A percentile compares a stretch with the other conserved stretches of the same genome.
Conservation (phyloP, 176 grass and related monocot species). For the Juncus effusus region DNA sequence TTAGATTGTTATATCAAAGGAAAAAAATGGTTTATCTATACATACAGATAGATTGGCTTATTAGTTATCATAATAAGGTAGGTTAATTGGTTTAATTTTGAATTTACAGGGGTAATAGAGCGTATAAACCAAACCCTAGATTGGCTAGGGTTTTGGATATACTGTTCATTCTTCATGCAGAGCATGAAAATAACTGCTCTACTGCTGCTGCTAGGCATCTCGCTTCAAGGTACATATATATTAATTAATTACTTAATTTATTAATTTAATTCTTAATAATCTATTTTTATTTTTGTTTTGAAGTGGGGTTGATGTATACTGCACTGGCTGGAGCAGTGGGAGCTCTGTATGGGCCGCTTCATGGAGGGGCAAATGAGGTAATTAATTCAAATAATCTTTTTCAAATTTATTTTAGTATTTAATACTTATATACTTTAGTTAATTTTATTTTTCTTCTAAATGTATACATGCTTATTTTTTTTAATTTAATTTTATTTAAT, state of each 20-base stretch:
- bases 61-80: too few species aligned
- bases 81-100: background rate
- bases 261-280: background rate
- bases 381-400: background rate
- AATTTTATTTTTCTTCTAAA: too few species aligned
- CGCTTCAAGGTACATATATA: slow-evolving; percentile 69
- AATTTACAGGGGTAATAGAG: slow-evolving; percentile 57
- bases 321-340: slow-evolving; percentile 92
- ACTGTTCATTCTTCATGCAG: slow-evolving; percentile 93
- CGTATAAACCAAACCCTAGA: slow-evolving; percentile 82
- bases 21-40: too few species aligned
- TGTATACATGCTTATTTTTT: too few species aligned
- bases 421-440: too few species aligned
- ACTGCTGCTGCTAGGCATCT: slow-evolving; percentile 92
- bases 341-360: slow-evolving; percentile 90
- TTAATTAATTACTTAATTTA: slow-evolving; percentile 10
- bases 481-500: too few species aligned
- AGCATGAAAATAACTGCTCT: slow-evolving; percentile 99
- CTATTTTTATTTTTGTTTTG: slow-evolving; percentile 29
- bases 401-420: too few species aligned
- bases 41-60: too few species aligned
- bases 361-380: slow-evolving; percentile 97
- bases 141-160: slow-evolving; percentile 78
- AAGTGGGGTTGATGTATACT: slow-evolving; percentile 95
- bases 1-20: background rate